Evolutionary conservation across 371 early-diverging fungal species (phyloP), one percentile per base, ranked within the genome.

Genomic region (Coemansia sp.): DNA sequence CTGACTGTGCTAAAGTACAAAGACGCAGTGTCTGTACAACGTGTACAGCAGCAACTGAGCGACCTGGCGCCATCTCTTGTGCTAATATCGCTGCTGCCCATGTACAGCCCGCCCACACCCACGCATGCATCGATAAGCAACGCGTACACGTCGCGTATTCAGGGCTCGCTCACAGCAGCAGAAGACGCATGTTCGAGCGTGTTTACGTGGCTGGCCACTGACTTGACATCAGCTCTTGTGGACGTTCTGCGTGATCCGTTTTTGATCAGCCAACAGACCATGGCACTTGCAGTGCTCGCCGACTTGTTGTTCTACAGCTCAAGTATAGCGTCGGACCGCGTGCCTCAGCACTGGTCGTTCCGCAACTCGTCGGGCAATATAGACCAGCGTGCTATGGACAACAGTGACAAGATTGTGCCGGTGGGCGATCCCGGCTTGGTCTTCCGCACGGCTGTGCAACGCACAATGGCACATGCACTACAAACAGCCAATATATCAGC

Each of bases 31-130:
- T 44, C 78, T 1, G 59, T 40, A 5, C 28, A 37, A 3, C 70
- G 69, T 11, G 59, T 64, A 23, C 52, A 52, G 5, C 11, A 23
- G 6, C 21, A 53, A 14, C 47, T 78, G n/a, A 50, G 57, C 16
- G 40, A 39, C 4, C 40, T 78, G 3, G 67, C 59, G 11, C 71
- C 78, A 9, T 39, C 63, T 8, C 52, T 78, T 7, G 37, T 57
- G 1, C 33, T 78, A 8, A 33, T 75, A 1, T 47, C 67, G 5
- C 28, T 78, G 16, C 3, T 66, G 30, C 67, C 70, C 16, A 33
- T 57, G 64, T 67, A 78, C 47, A 18, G n/a, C 25, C 61, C 78
- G 20, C 74, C 78, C 3, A 56, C 78, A 6, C 70, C 70, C 12
- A 64, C 68, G 0, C 73, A 64, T 16, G 74, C 72, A 11, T 69